Percentiles rank a stretch among this genome's conserved stretches.
phyloP scores from a whole-genome alignment of 148 eudicot species.

The Drosera capensis region DNA sequence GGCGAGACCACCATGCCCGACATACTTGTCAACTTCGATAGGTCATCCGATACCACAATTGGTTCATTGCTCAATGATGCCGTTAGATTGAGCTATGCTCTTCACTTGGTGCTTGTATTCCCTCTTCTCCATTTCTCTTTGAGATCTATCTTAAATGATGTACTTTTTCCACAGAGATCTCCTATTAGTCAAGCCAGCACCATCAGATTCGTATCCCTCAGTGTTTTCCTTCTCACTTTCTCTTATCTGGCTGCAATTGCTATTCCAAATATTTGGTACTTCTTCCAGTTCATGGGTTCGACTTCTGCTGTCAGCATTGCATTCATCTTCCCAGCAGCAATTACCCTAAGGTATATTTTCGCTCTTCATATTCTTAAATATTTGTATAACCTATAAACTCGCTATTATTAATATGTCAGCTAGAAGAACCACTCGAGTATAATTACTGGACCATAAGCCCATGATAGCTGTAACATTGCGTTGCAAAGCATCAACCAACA shows the following conservation, averaged over 20 bases:
- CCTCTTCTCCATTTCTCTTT: conserved; percentile 77
- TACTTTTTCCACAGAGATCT: conserved; percentile 52
- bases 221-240: conserved; percentile 23
- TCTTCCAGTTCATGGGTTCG: conserved; percentile 83
- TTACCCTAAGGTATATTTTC: conserved; percentile 47
- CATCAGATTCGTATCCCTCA: conserved; percentile 42
- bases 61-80: conserved; percentile 40
- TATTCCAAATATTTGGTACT: conserved; percentile 78
- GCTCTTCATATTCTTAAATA: conserved; percentile 3
- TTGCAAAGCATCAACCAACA: too few relatives aligned
- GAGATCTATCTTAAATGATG: conserved; percentile 54
- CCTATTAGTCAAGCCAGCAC: conserved; percentile 28
- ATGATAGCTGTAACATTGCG: too few relatives aligned
- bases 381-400: too few relatives aligned
- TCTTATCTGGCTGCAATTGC: conserved; percentile 52
- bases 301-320: conserved; percentile 68
- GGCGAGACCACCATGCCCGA: conserved; percentile 77
- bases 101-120: conserved; percentile 75
- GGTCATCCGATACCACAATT: conserved; percentile 18
- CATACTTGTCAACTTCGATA: conserved; percentile 84
- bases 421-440: too few relatives aligned
- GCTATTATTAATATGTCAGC: too few relatives aligned
- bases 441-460: too few relatives aligned
- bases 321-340: conserved; percentile 80
- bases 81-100: conserved; percentile 74